A percentile compares a stretch with the other conserved stretches of the same genome.
phyloP scores from a whole-genome alignment of 306 rosid species.

The Canavalia gladiata region DNA sequence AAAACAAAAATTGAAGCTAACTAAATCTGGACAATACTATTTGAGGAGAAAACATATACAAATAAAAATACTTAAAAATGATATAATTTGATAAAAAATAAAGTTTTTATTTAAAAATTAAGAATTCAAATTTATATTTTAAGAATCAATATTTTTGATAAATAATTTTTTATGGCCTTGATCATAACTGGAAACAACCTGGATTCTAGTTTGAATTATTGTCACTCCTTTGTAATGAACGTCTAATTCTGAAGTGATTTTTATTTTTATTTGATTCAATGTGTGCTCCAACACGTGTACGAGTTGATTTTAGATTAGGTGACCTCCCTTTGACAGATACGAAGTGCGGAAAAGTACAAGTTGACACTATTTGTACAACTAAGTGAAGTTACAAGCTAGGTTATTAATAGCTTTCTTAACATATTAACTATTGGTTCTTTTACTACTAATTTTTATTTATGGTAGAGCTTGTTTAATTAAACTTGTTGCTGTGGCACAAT shows the following conservation, averaged over 20 bases:
- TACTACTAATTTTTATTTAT: neutral
- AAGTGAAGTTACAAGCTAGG: constrained; percentile 3
- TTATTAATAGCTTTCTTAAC: neutral
- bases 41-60: too few species aligned
- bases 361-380: neutral
- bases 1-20: too few species aligned
- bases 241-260: neutral
- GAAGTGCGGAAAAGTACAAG: constrained; percentile 1
- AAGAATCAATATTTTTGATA: neutral
- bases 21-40: too few species aligned
- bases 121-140: too few species aligned
- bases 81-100: too few species aligned
- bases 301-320: neutral
- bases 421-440: neutral
- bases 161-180: neutral
- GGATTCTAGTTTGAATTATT: neutral
- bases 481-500: constrained; percentile 19
- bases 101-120: too few species aligned
- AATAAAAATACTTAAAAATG: too few species aligned
- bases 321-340: neutral
- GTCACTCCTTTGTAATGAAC: constrained; percentile 13
- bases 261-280: neutral
- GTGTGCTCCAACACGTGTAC: neutral
- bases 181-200: too few species aligned
- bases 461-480: neutral